These are phyloP conservation scores for Pancytospora epiphaga DNA, from an alignment of 371 early-diverging fungal species.

Conservation along the genomic window DNA sequence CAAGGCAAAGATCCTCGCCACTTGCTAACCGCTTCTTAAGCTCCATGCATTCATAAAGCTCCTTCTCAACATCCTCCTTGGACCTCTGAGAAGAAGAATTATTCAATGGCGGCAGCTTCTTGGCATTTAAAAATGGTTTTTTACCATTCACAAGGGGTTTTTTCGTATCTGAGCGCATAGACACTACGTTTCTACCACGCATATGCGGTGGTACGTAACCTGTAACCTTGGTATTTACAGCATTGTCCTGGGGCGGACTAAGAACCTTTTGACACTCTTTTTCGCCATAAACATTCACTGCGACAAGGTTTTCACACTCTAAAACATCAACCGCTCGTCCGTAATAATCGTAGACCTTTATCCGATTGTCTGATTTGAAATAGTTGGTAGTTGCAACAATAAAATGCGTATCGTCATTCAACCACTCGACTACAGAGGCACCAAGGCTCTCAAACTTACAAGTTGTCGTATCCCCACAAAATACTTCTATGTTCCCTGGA, in stretches of 20 bases:
- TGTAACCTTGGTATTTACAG: slow-evolving; percentile 9
- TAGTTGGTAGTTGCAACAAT: slow-evolving; percentile 55
- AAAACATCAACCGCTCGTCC: slow-evolving; percentile 49
- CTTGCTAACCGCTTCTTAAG: slow-evolving; percentile 42
- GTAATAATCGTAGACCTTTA: slow-evolving; percentile 59
- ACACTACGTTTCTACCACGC: not conserved
- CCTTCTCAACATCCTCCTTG: slow-evolving; percentile 34
- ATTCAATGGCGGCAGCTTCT: slow-evolving; percentile 14
- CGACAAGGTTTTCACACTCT: slow-evolving; percentile 39
- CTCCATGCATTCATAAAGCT: slow-evolving; percentile 39
- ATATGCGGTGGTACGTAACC: slow-evolving; percentile 51
- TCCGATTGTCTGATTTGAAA: slow-evolving; percentile 59
- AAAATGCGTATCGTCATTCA: slow-evolving; percentile 53
- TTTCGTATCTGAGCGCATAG: not conserved
- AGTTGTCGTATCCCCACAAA: slow-evolving; percentile 13
- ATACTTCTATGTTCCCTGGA: slow-evolving; percentile 57
- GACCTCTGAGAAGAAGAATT: slow-evolving; percentile 15
- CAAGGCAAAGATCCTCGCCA: slow-evolving; percentile 43
- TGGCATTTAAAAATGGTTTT: slow-evolving; percentile 16
- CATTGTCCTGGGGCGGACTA: slow-evolving; percentile 29
- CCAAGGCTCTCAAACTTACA: slow-evolving; percentile 53
- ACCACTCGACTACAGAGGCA: slow-evolving; percentile 56
- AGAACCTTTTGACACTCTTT: slow-evolving; percentile 27
- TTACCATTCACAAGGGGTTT: not conserved
- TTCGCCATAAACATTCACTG: slow-evolving; percentile 35